Percentiles rank a stretch among this genome's conserved stretches.
Evolutionary conservation across 176 grass and related monocot genomes (phyloP).

Genomic region (Juncus inflexus): DNA sequence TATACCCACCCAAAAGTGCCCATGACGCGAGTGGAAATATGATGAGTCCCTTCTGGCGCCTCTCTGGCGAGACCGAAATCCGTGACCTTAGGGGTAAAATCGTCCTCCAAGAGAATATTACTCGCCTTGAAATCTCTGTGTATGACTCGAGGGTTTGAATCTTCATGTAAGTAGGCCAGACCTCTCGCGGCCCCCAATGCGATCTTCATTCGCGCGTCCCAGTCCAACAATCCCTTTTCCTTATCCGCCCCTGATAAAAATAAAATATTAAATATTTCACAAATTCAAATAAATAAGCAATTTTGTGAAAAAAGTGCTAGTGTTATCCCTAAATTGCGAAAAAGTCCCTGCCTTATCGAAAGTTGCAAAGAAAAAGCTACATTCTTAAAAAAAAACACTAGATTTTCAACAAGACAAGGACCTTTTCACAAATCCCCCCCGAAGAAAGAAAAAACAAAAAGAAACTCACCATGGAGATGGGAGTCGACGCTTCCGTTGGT

Average conservation of each 20-base stretch:
- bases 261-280: too few species aligned
- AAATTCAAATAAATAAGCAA: not conserved
- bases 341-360: too few species aligned
- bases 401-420: too few species aligned
- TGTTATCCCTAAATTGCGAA: too few species aligned
- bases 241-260: slow-evolving; percentile 58
- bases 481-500: slow-evolving; percentile 93
- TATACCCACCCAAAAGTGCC: slow-evolving; percentile 98
- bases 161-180: slow-evolving; percentile 90
- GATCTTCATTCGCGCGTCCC: slow-evolving; percentile 91
- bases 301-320: too few species aligned
- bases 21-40: slow-evolving; percentile 88
- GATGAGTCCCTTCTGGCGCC: slow-evolving; percentile 65
- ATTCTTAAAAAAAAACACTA: too few species aligned
- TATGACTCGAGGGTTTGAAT: slow-evolving; percentile 96
- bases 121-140: slow-evolving; percentile 93
- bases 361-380: too few species aligned
- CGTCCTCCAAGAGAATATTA: slow-evolving; percentile 89
- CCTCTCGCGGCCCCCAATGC: slow-evolving; percentile 93
- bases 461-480: slow-evolving; percentile 87
- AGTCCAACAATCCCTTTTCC: slow-evolving; percentile 63
- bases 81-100: slow-evolving; percentile 93
- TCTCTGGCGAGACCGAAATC: slow-evolving; percentile 99
- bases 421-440: too few species aligned
- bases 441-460: too few species aligned